A percentile compares a stretch with the other conserved stretches of the same genome.
Conservation (phyloP, 352 stramenopile genomes). For the Elongisporangium anandrum region DNA sequence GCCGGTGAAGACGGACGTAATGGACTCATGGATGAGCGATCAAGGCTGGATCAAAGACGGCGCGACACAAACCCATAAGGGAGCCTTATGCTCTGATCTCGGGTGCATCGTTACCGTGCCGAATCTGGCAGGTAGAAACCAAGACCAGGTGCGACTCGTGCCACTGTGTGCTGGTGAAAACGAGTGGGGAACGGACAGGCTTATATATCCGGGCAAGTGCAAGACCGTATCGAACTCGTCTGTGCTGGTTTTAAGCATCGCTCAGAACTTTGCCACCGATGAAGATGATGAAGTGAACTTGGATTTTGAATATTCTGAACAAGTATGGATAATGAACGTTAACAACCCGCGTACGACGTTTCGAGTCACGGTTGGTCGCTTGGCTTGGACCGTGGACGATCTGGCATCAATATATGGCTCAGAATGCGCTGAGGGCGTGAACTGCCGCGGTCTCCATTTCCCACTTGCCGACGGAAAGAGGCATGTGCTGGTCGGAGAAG, state of each 20-base stretch:
- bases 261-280: no score
- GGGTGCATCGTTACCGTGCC: neutral
- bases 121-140: neutral
- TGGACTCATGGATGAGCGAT: no score
- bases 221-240: no score
- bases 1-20: neutral
- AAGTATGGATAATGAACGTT: neutral
- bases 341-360: neutral
- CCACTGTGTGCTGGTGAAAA: neutral
- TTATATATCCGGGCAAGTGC: no score
- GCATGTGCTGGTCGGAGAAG: neutral
- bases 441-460: neutral
- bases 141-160: neutral
- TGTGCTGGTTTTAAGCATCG: no score
- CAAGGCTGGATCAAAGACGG: no score
- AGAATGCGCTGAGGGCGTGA: neutral
- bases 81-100: neutral
- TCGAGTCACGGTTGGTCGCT: neutral
- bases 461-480: neutral
- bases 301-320: no score
- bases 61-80: no score
- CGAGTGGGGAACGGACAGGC: no score
- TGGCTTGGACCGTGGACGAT: neutral
- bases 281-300: no score
- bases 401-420: neutral